Evolutionary conservation across 2,329 filamentous ascomycete genomes (phyloP), one percentile per base, ranked within the genome.

Genomic region (Teratosphaeria epicoccoides): DNA sequence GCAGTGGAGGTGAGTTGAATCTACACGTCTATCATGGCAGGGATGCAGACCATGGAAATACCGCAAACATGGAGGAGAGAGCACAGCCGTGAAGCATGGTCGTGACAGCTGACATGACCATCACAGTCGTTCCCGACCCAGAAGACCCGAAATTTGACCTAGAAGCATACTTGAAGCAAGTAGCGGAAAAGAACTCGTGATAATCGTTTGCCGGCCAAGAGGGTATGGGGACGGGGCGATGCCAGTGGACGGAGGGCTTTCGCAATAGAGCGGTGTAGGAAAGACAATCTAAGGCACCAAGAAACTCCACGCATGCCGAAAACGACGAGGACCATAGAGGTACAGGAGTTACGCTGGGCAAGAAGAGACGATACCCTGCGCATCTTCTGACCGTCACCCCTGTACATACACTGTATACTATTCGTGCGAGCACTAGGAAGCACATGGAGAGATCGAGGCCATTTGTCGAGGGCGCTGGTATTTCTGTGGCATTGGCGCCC

Each of bases 131-230:
- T 70, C 77, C 81, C 68, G 84, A 97, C 73, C 85, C 85, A 55
- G 81, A 84, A 67, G 83, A 93, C 75, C 83, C 89, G 67, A 88
- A 89, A 67, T 97, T 97, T 75, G 90, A 98, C 70, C 78, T 97
- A 63, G 91, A 97, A 77, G 83, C 86, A 63, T 88, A 82, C 71
- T 73, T 95, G 70, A 79, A 81, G 43, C 57, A 64, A 65, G 77
- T 80, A 63, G 73, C 88, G 63, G 70, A 71, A 49, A 72, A 70
- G 48, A 74, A 76, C 54, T 22, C 20, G n/a, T 11, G 11, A 46
- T 22, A n/a, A n/a, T n/a, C n/a, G n/a, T n/a, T n/a, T n/a, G n/a
- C n/a, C n/a, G n/a, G n/a, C n/a, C n/a, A 17, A 40, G 33, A 14
- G n/a, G 33, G 12, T 7, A 40, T 17, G 33, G 14, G n/a, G 17